These are phyloP conservation scores for Ambrosiella xylebori DNA, from an alignment of 2,329 filamentous ascomycete genomes.

Conservation along the genomic window DNA sequence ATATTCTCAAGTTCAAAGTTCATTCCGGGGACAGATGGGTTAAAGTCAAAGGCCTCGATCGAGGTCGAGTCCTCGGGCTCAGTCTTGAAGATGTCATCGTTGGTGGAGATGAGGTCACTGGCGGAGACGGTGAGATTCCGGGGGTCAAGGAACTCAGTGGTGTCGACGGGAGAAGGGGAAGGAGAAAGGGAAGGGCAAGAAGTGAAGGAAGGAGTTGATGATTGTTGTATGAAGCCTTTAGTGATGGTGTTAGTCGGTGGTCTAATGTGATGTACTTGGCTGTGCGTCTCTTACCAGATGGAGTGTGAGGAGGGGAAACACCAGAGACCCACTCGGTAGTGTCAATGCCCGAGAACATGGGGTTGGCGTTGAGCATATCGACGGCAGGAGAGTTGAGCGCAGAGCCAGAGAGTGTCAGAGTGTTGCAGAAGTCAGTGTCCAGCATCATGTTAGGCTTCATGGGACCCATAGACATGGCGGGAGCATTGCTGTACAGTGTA, in stretches of 20 bases:
- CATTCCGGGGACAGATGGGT: background rate
- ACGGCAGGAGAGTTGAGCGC: constrained; percentile 72
- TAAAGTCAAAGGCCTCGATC: constrained; percentile 17
- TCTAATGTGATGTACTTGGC: constrained; percentile 9
- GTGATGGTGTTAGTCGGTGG: constrained; percentile 8
- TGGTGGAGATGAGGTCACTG: constrained; percentile 38
- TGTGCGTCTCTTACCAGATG: constrained; percentile 45
- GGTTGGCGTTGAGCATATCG: constrained; percentile 67
- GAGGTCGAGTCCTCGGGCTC: constrained; percentile 27
- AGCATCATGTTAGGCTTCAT: constrained; percentile 60
- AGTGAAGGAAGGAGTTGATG: constrained; percentile 18
- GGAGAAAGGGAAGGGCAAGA: constrained; percentile 75
- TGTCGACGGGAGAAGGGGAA: constrained; percentile 54
- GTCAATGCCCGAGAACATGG: constrained; percentile 57
- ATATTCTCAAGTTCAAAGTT: constrained; percentile 21
- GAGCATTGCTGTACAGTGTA: constrained; percentile 38
- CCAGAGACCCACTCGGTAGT: constrained; percentile 53
- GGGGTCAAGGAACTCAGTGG: constrained; percentile 74
- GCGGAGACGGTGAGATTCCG: constrained; percentile 62
- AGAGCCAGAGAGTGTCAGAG: constrained; percentile 62
- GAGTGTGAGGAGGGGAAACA: constrained; percentile 72
- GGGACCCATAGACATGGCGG: constrained; percentile 48
- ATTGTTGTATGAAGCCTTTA: constrained; percentile 13
- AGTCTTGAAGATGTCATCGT: constrained; percentile 41
- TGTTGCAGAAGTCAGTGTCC: constrained; percentile 42